A percentile compares a stretch with the other conserved stretches of the same genome.
phyloP scores from a whole-genome alignment of 192 early-diverging fungal genomes.

The Diversispora epigaea region DNA sequence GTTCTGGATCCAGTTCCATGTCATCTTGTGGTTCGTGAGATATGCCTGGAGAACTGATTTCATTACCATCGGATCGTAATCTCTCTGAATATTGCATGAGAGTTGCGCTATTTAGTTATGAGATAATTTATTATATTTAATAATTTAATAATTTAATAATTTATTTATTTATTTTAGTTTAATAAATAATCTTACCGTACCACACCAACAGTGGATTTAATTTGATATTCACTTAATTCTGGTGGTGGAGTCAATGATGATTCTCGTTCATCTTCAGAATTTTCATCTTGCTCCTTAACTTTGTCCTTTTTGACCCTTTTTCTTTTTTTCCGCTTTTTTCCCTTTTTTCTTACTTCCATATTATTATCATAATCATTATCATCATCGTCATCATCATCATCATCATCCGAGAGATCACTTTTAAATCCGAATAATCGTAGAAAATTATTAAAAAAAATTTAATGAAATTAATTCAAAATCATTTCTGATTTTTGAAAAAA shows the following conservation, averaged over 20 bases:
- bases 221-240: not conserved
- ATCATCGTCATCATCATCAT: not conserved
- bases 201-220: not conserved
- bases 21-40: constrained; percentile 1
- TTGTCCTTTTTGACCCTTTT: not conserved
- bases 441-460: not conserved
- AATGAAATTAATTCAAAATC: not conserved
- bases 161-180: not conserved
- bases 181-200: constrained; percentile 8
- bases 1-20: constrained; percentile 25
- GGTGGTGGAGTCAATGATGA: constrained; percentile 20
- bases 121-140: not conserved
- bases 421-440: too few relatives aligned
- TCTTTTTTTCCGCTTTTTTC: too few relatives aligned
- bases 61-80: not conserved
- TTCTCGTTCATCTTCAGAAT: not conserved
- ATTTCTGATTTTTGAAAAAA: not conserved
- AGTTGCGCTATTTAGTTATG: not conserved
- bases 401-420: constrained; percentile 7
- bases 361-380: not conserved
- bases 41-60: not conserved
- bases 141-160: not conserved
- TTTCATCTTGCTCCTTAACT: not conserved
- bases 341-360: too few relatives aligned
- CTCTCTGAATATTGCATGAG: constrained; percentile 9